Conservation (phyloP, 495 filamentous ascomycete species). For the Amorphotheca resinae region DNA sequence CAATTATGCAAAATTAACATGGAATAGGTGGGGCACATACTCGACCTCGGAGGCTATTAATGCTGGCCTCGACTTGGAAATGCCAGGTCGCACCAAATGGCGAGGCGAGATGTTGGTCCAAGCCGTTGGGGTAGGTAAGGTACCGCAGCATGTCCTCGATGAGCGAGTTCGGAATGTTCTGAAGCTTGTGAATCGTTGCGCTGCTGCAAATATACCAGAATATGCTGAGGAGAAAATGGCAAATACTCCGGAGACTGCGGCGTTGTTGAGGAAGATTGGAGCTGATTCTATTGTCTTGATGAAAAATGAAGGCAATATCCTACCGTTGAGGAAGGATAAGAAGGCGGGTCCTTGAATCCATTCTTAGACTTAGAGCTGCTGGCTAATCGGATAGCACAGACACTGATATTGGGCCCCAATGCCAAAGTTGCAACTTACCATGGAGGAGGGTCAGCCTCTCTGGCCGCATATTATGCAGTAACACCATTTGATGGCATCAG, state of each 20-base stretch:
- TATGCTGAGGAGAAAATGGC: constrained; percentile 29
- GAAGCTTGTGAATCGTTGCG: constrained; percentile 45
- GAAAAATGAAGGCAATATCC: constrained; percentile 53
- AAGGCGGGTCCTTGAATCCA: constrained; percentile 22
- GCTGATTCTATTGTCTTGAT: constrained; percentile 59
- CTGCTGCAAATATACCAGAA: constrained; percentile 40
- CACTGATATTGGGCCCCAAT: constrained; percentile 52
- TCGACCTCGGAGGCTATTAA: constrained; percentile 52
- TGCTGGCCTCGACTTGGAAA: constrained; percentile 63
- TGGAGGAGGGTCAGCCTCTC: constrained; percentile 57
- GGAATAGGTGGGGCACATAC: constrained; percentile 47
- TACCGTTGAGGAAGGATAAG: constrained; percentile 54
- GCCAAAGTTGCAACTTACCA: constrained; percentile 54
- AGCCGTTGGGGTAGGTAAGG: constrained; percentile 44
- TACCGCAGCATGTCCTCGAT: constrained; percentile 44
- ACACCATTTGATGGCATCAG: constrained; percentile 57
- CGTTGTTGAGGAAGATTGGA: constrained; percentile 48
- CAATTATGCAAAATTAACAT: constrained; percentile 6
- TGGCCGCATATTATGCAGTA: constrained; percentile 55
- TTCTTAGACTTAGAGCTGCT: constrained; percentile 15
- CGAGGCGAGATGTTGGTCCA: constrained; percentile 47
- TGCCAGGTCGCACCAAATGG: constrained; percentile 59
- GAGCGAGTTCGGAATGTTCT: constrained; percentile 50
- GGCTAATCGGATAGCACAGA: constrained; percentile 21
- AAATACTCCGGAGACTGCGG: constrained; percentile 32